These are phyloP conservation scores for Acrodontium crateriforme DNA, from an alignment of 2,329 filamentous ascomycete species.

Conservation along the genomic window DNA sequence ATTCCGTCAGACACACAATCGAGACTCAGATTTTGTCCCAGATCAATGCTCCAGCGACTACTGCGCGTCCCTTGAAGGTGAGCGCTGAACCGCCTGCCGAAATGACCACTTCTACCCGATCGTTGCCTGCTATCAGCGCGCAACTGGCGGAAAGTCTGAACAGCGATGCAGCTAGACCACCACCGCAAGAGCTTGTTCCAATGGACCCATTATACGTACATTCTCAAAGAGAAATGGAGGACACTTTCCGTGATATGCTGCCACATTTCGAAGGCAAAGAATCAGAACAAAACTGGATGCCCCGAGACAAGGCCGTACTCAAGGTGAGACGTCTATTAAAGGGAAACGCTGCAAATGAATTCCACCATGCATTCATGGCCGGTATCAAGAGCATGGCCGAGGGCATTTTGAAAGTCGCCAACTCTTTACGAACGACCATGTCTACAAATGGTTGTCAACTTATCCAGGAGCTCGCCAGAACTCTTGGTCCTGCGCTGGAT, in stretches of 20 bases:
- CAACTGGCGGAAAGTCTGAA: slow-evolving; percentile 30
- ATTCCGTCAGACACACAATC: slow-evolving; percentile 77
- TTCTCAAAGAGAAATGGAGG: slow-evolving; percentile 75
- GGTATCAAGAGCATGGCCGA: slow-evolving; percentile 65
- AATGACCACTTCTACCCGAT: slow-evolving; percentile 30
- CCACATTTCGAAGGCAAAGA: slow-evolving; percentile 75
- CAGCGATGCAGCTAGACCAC: slow-evolving; percentile 38
- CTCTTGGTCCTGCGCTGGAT: slow-evolving; percentile 66
- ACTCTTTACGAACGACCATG: slow-evolving; percentile 75
- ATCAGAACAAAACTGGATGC: slow-evolving; percentile 80
- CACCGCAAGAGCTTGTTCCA: slow-evolving; percentile 51
- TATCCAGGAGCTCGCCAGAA: slow-evolving; percentile 70
- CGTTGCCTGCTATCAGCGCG: slow-evolving; percentile 24
- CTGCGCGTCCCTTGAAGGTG: slow-evolving; percentile 10
- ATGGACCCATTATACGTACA: slow-evolving; percentile 76
- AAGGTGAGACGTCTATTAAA: slow-evolving; percentile 66
- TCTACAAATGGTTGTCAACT: slow-evolving; percentile 75
- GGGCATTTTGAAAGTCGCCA: slow-evolving; percentile 74
- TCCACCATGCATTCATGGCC: slow-evolving; percentile 53
- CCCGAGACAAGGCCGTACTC: slow-evolving; percentile 65
- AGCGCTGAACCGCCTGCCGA: slow-evolving; percentile 18
- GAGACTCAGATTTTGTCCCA: slow-evolving; percentile 66
- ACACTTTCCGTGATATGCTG: slow-evolving; percentile 70
- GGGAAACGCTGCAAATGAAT: slow-evolving; percentile 72
- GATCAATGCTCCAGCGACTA: slow-evolving; percentile 39